phyloP scores from a whole-genome alignment of 2,329 filamentous ascomycete species.

The Trichoderma oligosporum region DNA sequence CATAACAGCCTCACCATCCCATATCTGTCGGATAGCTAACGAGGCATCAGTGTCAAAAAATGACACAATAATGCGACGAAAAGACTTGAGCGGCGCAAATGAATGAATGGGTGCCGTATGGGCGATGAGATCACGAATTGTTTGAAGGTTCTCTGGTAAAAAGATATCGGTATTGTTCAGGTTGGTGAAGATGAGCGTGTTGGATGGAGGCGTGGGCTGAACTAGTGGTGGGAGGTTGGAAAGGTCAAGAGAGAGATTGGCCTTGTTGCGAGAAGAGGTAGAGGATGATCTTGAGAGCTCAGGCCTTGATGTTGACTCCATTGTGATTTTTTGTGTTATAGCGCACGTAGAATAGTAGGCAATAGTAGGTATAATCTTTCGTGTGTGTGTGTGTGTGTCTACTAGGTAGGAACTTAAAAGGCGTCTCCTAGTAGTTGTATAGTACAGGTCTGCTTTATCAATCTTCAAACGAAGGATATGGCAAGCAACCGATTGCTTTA shows the following conservation, averaged over 20 bases:
- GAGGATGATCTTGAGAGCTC: constrained; percentile 44
- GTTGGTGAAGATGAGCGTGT: constrained; percentile 82
- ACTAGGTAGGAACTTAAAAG: neutral
- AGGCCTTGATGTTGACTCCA: constrained; percentile 37
- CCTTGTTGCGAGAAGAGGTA: constrained; percentile 42
- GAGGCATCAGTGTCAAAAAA: constrained; percentile 69
- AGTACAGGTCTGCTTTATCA: too few relatives aligned
- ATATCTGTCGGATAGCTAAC: constrained; percentile 64
- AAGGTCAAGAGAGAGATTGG: constrained; percentile 66
- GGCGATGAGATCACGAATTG: constrained; percentile 67
- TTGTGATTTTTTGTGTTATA: too few relatives aligned
- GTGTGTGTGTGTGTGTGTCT: neutral
- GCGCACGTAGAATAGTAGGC: too few relatives aligned
- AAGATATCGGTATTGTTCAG: constrained; percentile 71
- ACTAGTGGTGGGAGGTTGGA: constrained; percentile 65
- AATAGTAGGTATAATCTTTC: too few relatives aligned
- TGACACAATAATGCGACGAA: constrained; percentile 75
- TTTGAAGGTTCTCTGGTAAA: constrained; percentile 67
- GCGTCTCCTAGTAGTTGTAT: too few relatives aligned
- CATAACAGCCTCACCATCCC: constrained; percentile 71
- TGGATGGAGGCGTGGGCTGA: constrained; percentile 71
- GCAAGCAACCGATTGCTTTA: too few relatives aligned
- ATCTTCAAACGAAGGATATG: too few relatives aligned
- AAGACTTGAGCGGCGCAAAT: constrained; percentile 77
- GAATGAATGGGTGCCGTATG: constrained; percentile 68